These are phyloP conservation scores for Bisporella sp. DNA, from an alignment of 2,329 filamentous ascomycete species.

Conservation along the genomic window DNA sequence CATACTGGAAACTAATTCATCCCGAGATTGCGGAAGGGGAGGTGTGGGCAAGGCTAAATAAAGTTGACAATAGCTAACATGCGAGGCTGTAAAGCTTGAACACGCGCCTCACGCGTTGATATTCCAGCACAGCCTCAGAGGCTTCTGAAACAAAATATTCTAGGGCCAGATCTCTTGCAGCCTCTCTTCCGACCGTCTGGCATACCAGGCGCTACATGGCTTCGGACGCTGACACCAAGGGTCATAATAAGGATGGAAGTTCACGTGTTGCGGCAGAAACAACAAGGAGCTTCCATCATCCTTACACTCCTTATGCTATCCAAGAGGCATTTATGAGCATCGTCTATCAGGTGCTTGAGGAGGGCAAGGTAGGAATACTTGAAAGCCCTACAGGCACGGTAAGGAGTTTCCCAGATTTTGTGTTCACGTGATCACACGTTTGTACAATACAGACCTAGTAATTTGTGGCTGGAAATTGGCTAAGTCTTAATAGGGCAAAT, in stretches of 20 bases:
- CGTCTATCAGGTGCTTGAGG: constrained; percentile 59
- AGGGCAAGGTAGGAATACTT: constrained; percentile 62
- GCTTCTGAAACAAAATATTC: no score
- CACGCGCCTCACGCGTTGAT: no score
- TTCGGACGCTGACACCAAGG: no score
- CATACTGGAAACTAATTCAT: no score
- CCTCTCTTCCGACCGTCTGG: no score
- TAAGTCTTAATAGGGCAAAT: constrained; percentile 50
- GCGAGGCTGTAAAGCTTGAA: neutral
- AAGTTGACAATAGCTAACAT: neutral
- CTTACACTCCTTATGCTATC: constrained; percentile 63
- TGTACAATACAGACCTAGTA: neutral
- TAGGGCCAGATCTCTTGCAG: no score
- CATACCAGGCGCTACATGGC: no score
- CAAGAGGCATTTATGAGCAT: constrained; percentile 65
- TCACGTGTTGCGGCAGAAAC: neutral
- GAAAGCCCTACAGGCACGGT: constrained; percentile 63
- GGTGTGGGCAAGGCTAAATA: no score
- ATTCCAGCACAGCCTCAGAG: no score
- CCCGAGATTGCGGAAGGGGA: no score
- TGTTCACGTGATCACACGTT: constrained; percentile 3
- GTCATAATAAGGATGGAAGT: neutral
- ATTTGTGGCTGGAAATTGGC: neutral
- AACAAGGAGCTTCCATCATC: constrained; percentile 54
- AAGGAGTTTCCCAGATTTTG: constrained; percentile 5